Evolutionary conservation across 176 grass and related monocot genomes (phyloP).

Genomic region (Phragmites australis): DNA sequence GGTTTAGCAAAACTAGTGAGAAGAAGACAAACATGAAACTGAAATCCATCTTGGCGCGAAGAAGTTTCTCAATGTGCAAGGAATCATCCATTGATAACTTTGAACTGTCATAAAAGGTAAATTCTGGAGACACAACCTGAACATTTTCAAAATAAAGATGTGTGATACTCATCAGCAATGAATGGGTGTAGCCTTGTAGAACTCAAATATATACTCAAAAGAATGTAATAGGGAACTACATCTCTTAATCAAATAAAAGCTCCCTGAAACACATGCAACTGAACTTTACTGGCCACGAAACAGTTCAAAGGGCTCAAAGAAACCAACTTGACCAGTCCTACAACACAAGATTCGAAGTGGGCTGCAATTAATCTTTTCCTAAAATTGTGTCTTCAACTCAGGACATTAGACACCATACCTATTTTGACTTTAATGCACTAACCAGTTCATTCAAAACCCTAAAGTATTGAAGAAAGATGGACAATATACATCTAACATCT

Average conservation of each 20-base stretch:
- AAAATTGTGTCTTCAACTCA: neutral
- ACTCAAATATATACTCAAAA: slow-evolving; percentile 9
- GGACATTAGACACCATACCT: neutral
- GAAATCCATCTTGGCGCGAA: slow-evolving; percentile 91
- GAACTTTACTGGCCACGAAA: neutral
- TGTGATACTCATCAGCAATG: slow-evolving; percentile 11
- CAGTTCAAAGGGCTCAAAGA: neutral
- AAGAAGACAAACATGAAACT: slow-evolving; percentile 85
- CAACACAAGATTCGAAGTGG: neutral
- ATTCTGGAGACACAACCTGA: slow-evolving; percentile 90
- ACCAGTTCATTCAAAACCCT: neutral
- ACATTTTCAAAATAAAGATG: slow-evolving; percentile 22
- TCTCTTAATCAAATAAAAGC: slow-evolving; percentile 4
- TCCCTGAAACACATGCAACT: neutral
- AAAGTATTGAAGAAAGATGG: neutral
- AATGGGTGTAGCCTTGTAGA: neutral
- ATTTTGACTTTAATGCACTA: neutral
- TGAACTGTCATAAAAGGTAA: slow-evolving; percentile 93
- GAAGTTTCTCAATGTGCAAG: slow-evolving; percentile 90
- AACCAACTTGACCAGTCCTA: neutral
- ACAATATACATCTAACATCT: neutral
- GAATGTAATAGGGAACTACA: neutral
- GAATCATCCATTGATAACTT: slow-evolving; percentile 88
- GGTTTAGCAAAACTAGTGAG: slow-evolving; percentile 27
- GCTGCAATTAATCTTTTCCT: neutral